These are phyloP conservation scores for Lantana camara DNA, from an alignment of 257 asterid species.

Conservation along the genomic window DNA sequence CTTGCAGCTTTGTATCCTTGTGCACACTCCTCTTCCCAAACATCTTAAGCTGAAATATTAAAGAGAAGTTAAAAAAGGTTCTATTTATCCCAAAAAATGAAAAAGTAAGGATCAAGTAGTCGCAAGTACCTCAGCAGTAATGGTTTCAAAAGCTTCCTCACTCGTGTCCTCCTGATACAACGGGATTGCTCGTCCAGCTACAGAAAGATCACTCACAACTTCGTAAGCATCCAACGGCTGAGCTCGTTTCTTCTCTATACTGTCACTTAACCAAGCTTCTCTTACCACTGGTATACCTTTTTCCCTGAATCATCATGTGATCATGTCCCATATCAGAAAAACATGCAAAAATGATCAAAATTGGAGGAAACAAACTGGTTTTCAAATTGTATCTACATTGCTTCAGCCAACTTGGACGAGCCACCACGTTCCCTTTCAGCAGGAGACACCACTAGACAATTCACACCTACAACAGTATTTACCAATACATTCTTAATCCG, in stretches of 20 bases:
- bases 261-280: constrained; percentile 78
- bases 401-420: constrained; percentile 74
- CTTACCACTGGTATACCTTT: constrained; percentile 66
- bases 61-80: too few species aligned
- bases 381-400: constrained; percentile 47
- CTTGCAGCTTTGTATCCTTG: constrained; percentile 71
- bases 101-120: too few species aligned
- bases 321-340: neutral
- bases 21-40: constrained; percentile 91
- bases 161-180: constrained; percentile 54
- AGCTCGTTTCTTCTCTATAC: constrained; percentile 55
- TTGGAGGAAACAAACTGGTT: neutral
- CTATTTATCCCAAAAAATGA: too few species aligned
- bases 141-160: constrained; percentile 68
- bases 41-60: constrained; percentile 61
- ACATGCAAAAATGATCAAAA: too few species aligned
- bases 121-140: constrained; percentile 57
- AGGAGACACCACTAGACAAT: constrained; percentile 68
- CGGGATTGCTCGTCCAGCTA: constrained; percentile 66
- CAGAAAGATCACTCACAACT: constrained; percentile 57
- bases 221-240: constrained; percentile 67
- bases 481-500: neutral
- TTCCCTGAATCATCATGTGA: constrained; percentile 47
- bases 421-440: constrained; percentile 87
- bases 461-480: constrained; percentile 47